Evolutionary conservation across 306 rosid genomes (phyloP).

Genomic region (Quercus mongolica): DNA sequence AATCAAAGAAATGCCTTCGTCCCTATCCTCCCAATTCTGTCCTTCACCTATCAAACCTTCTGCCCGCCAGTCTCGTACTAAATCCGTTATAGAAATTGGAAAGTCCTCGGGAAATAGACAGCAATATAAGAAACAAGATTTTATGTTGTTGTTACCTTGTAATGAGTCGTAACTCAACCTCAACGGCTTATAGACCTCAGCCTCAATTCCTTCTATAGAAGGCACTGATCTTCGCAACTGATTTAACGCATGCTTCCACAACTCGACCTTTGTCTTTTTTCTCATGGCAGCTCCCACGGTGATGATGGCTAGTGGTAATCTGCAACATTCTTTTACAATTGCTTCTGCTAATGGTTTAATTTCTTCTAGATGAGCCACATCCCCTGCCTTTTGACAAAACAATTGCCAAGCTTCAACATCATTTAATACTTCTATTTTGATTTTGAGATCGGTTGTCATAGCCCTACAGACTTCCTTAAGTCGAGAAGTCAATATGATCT

Average conservation of each 20-base stretch:
- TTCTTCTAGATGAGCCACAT: background rate
- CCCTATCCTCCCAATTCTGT: background rate
- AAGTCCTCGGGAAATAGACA: slow-evolving; percentile 4
- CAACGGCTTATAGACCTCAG: slow-evolving; percentile 7
- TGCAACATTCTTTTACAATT: slow-evolving; percentile 12
- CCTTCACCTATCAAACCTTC: slow-evolving; percentile 14
- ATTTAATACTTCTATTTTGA: slow-evolving; percentile 1
- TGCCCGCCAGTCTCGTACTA: background rate
- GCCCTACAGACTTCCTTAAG: slow-evolving; percentile 8
- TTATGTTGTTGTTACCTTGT: background rate
- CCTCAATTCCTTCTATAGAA: background rate
- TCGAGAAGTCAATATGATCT: background rate
- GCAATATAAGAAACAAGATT: slow-evolving; percentile 6
- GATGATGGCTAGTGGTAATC: slow-evolving; percentile 22
- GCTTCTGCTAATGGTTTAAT: slow-evolving; percentile 2
- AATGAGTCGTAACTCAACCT: slow-evolving; percentile 18
- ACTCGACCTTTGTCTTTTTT: slow-evolving; percentile 1
- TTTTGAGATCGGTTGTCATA: slow-evolving; percentile 13
- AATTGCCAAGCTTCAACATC: slow-evolving; percentile 19
- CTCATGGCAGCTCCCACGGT: slow-evolving; percentile 24
- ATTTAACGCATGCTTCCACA: slow-evolving; percentile 16
- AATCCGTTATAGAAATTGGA: background rate
- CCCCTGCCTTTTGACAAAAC: slow-evolving; percentile 15
- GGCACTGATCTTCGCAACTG: slow-evolving; percentile 2
- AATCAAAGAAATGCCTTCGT: background rate